Base-by-base conservation (phyloP, 1,284 basidiomycete species). In the Papiliotrema laurentii region DNA sequence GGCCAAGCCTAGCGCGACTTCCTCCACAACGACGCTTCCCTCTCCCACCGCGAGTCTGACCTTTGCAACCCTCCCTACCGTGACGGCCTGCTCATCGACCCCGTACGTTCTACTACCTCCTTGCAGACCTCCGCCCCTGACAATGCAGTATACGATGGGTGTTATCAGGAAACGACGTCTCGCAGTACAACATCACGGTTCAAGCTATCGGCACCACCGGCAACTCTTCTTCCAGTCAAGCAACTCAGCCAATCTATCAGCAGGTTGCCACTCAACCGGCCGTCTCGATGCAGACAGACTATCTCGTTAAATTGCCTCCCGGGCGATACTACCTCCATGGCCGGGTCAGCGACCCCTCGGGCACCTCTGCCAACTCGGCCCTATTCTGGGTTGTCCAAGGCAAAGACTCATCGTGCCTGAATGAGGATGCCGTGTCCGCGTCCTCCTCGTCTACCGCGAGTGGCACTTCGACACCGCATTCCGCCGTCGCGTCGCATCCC, bases 241-340 rank as follows among this genome's bases (percentile, higher is more conserved):
- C 38, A 16, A 9, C 38, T 9, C 13, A 7, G 19, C 13, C 25
- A 9, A 19, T 43, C 6, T 11, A 43, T 19, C 5, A 36, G 13
- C 21, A 13, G 11, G 18, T 45, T 22, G 16, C 22, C 7, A 45
- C 11, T n/a, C 19, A 30, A 11, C 5, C 31, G 18, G 43, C 43
- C 4, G 16, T 10, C 9, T 21, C 14, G 10, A 37, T 16, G 3
- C 14, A n/a, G 18, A 9, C 10, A 37, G 22, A 26, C 26, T 49
- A 16, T 11, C 10, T 40, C 33, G 47, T 49, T 24, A 30, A 49
- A 13, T 25, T 49, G 3, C 47, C 65, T 1, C 39, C 54, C 7
- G 70, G 70, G 0, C 49, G 59, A 24, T 72, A 70, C 47, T 57
- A 60, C 24, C 41, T 71, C 28, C 28, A 56, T 6, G 68, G 61